phyloP scores from a whole-genome alignment of 1,284 basidiomycete species.

The Malassezia psittaci region DNA sequence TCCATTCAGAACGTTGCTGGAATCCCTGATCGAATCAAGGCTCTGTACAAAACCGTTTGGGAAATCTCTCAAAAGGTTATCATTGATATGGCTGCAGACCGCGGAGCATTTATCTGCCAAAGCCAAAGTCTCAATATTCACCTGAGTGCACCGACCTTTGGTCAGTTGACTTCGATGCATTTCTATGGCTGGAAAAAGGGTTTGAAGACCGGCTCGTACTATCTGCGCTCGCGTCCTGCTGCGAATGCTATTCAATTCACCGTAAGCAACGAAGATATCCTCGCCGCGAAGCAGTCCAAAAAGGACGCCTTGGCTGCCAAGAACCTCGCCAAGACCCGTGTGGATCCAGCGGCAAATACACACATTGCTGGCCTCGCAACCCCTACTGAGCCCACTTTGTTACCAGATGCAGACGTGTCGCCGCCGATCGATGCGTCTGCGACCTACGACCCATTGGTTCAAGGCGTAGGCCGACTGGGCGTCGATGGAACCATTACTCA shows the following conservation, averaged over 20 bases:
- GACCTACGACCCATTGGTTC: slow-evolving; percentile 15
- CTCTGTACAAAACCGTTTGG: slow-evolving; percentile 98
- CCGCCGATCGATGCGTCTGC: not conserved
- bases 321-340: not conserved
- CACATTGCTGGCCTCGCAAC: not conserved
- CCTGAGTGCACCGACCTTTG: slow-evolving; percentile 77
- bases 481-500: slow-evolving; percentile 38
- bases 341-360: slow-evolving; percentile 1
- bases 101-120: slow-evolving; percentile 97
- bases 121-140: slow-evolving; percentile 74
- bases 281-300: slow-evolving; percentile 57
- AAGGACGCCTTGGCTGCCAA: slow-evolving; percentile 10
- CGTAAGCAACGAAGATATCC: slow-evolving; percentile 66
- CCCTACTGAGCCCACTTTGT: not conserved
- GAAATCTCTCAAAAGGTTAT: slow-evolving; percentile 98
- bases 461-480: slow-evolving; percentile 34
- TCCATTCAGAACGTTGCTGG: slow-evolving; percentile 62
- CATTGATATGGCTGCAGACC: slow-evolving; percentile 93
- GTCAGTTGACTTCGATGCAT: slow-evolving; percentile 84
- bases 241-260: slow-evolving; percentile 98
- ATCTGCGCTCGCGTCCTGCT: slow-evolving; percentile 85
- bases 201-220: slow-evolving; percentile 76
- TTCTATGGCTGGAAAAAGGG: slow-evolving; percentile 99
- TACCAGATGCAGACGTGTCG: too few relatives aligned
- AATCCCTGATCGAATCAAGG: slow-evolving; percentile 53